phyloP scores from a whole-genome alignment of 208 protist species.

The Porcisia hertigi region DNA sequence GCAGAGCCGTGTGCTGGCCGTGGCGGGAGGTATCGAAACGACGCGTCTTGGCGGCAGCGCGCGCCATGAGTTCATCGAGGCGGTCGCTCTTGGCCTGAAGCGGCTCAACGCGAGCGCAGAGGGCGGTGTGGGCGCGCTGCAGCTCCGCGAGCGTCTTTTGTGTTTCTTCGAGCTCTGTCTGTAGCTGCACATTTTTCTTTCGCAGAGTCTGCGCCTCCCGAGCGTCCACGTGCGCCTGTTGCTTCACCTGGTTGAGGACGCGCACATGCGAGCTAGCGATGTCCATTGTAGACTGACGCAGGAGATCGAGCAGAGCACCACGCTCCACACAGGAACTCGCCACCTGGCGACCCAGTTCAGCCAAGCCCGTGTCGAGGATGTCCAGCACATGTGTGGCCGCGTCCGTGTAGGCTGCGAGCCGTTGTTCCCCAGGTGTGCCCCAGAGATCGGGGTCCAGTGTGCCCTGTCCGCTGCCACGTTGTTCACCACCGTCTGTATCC shows the following conservation, averaged over 20 bases:
- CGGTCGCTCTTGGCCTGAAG: slow-evolving; percentile 62
- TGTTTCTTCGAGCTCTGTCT: neutral
- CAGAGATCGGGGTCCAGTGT: slow-evolving; percentile 38
- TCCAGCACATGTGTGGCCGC: slow-evolving; percentile 58
- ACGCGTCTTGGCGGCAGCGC: slow-evolving; percentile 54
- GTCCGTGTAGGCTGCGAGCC: slow-evolving; percentile 59
- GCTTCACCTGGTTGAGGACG: slow-evolving; percentile 70
- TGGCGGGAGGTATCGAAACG: slow-evolving; percentile 55
- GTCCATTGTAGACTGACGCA: slow-evolving; percentile 77
- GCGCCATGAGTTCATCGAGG: slow-evolving; percentile 72
- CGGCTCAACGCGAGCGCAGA: slow-evolving; percentile 35
- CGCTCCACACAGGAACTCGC: slow-evolving; percentile 69
- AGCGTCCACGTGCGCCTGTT: slow-evolving; percentile 22
- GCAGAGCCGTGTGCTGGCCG: slow-evolving; percentile 58
- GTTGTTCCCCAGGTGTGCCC: slow-evolving; percentile 41
- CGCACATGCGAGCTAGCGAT: slow-evolving; percentile 54
- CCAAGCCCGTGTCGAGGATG: slow-evolving; percentile 72
- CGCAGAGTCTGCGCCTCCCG: slow-evolving; percentile 34
- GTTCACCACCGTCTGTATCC: neutral
- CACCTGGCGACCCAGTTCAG: slow-evolving; percentile 80
- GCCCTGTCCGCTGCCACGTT: slow-evolving; percentile 8
- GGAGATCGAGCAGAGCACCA: slow-evolving; percentile 74
- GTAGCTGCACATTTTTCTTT: slow-evolving; percentile 29
- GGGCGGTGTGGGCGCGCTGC: slow-evolving; percentile 11
- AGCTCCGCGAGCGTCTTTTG: slow-evolving; percentile 19